phyloP scores from a whole-genome alignment of 192 early-diverging fungal species.

The Coemansia aciculifera region DNA sequence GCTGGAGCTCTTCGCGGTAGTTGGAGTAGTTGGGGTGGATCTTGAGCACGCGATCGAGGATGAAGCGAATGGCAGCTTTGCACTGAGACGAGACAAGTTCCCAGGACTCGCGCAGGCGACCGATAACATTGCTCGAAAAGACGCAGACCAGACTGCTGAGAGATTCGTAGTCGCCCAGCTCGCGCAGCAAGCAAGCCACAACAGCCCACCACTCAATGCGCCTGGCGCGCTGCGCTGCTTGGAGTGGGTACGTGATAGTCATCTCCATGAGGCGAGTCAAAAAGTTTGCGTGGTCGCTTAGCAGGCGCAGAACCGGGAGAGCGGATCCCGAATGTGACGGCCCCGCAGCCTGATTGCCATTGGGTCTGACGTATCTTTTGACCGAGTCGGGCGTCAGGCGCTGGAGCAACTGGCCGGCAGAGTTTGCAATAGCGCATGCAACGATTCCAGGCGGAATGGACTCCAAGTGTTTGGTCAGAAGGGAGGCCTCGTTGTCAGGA shows the following conservation, averaged over 20 bases:
- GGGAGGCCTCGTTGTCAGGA: conserved; percentile 28
- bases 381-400: conserved; percentile 32
- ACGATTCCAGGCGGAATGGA: conserved; percentile 46
- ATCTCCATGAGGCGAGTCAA: conserved; percentile 44
- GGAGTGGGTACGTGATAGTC: conserved; percentile 36
- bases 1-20: conserved; percentile 42
- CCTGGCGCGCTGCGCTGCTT: conserved; percentile 32
- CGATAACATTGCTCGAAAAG: conserved; percentile 32
- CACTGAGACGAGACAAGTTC: conserved; percentile 30
- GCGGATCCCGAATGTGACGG: background rate
- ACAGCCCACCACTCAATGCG: conserved; percentile 53
- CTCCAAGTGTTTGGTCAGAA: conserved; percentile 30
- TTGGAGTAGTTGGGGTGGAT: conserved; percentile 46
- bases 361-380: conserved; percentile 22
- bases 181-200: conserved; percentile 39
- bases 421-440: conserved; percentile 49
- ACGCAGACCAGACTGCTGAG: conserved; percentile 49
- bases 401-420: conserved; percentile 44
- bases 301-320: conserved; percentile 29
- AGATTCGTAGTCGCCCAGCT: conserved; percentile 55
- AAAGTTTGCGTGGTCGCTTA: conserved; percentile 54
- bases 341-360: background rate
- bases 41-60: conserved; percentile 46
- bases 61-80: conserved; percentile 39
- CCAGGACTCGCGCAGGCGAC: conserved; percentile 39